Conservation (phyloP, 257 asterid genomes). For the Parsonsia alboflavescens region DNA sequence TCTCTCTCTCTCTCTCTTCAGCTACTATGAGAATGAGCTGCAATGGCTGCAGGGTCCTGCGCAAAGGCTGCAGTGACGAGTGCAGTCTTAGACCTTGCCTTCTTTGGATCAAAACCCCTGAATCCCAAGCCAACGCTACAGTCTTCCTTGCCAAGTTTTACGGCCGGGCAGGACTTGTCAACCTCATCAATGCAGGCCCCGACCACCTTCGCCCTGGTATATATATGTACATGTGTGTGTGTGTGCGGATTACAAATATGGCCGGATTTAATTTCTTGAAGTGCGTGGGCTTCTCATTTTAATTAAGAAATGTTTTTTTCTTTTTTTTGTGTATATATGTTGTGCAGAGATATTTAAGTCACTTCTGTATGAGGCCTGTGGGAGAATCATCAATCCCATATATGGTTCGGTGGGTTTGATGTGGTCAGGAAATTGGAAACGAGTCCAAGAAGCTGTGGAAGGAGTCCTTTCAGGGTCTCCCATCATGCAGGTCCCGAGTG, state of each 20-base stretch:
- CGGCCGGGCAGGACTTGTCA: slow-evolving; percentile 85
- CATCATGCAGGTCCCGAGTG: slow-evolving; percentile 26
- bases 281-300: not conserved
- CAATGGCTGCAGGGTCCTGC: slow-evolving; percentile 82
- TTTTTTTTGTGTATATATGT: not conserved
- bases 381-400: slow-evolving; percentile 71
- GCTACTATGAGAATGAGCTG: slow-evolving; percentile 56
- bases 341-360: slow-evolving; percentile 53
- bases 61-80: slow-evolving; percentile 66
- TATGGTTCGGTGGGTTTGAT: slow-evolving; percentile 65
- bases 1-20: too few relatives aligned
- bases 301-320: not conserved
- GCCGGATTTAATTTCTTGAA: not conserved
- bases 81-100: slow-evolving; percentile 62
- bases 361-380: slow-evolving; percentile 77
- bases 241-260: not conserved
- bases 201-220: slow-evolving; percentile 64
- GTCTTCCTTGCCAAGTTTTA: slow-evolving; percentile 78
- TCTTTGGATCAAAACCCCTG: slow-evolving; percentile 59
- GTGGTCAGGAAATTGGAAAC: slow-evolving; percentile 61
- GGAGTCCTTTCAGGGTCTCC: slow-evolving; percentile 55
- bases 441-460: slow-evolving; percentile 67
- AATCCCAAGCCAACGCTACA: slow-evolving; percentile 77
- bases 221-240: too few relatives aligned
- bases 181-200: slow-evolving; percentile 63